A percentile compares a stretch with the other conserved stretches of the same genome.
Evolutionary conservation across 495 filamentous ascomycete species (phyloP).

Genomic region (Aspergillus diversus): DNA sequence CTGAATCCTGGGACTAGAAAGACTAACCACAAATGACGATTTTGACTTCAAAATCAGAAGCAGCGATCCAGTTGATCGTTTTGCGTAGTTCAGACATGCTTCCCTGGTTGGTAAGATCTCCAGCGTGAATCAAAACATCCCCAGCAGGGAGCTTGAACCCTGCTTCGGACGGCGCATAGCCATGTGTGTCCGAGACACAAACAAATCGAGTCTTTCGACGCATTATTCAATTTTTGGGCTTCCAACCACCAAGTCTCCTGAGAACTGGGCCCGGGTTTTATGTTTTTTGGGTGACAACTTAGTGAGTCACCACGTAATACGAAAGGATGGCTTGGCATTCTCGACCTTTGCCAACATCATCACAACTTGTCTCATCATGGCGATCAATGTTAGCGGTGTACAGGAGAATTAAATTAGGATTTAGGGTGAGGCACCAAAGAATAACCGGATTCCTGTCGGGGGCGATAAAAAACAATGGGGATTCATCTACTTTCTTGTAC

Average conservation of each 20-base stretch:
- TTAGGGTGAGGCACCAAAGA: too few species aligned
- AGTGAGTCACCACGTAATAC: background rate
- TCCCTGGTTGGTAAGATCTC: conserved; percentile 63
- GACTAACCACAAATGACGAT: conserved; percentile 61
- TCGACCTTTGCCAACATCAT: too few species aligned
- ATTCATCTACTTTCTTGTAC: too few species aligned
- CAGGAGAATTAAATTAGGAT: too few species aligned
- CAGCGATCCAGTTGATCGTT: conserved; percentile 59
- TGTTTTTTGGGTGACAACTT: background rate
- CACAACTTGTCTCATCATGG: too few species aligned
- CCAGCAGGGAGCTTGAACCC: conserved; percentile 59
- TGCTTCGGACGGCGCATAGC: conserved; percentile 53
- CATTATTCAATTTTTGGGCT: conserved; percentile 18
- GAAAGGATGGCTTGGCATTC: too few species aligned
- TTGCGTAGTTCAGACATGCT: conserved; percentile 54
- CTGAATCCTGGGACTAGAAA: background rate
- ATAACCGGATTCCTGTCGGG: too few species aligned
- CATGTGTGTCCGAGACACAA: conserved; percentile 66
- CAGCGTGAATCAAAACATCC: conserved; percentile 65
- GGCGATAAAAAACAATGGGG: too few species aligned
- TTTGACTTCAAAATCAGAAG: conserved; percentile 59
- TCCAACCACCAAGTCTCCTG: background rate
- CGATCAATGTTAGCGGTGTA: too few species aligned
- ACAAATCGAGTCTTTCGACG: conserved; percentile 58
- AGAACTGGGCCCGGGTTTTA: background rate